Evolutionary conservation across 305 asterid genomes (phyloP), one percentile per base, ranked within the genome.

Genomic region (Fraxinus albicans): DNA sequence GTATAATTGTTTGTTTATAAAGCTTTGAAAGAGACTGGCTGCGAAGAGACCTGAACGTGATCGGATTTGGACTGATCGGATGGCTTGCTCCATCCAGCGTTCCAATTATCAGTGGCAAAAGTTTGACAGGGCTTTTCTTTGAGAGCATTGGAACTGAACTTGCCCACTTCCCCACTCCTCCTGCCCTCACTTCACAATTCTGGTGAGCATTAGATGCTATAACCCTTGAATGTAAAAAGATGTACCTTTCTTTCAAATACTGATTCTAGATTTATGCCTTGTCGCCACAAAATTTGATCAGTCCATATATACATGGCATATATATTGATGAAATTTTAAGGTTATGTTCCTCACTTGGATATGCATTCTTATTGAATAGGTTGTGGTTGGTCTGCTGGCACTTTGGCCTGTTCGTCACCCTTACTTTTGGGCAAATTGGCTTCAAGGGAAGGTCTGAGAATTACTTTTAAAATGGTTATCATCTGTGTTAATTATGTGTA

Each of bases 391-490:
- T 93, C 21, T 73, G 87, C 6, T 96, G 99, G 99, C 99, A 96
- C 79, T 82, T 96, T 75, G 99, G 98, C 15, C 82, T 96, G 83
- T 96, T 96, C 84, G 0, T 96, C 34, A 76, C 89, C 84, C 93
- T 96, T 29, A 96, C 99, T 36, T 94, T 96, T 73, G 99, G 99
- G n/a, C 99, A 96, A 83, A 96, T 94, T 92, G 99, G 99, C 40
- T 96, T 96, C 96, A 96, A 94, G 90, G 99, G 99, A 79, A 92
- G 98, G 98, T 88, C 96, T 50, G 99, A 96, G 80, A 88, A 89
- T 4, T 94, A 96, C 88, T 96, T 94, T 79, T 89, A 78, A 87
- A 67, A 81, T 80, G n/a, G n/a, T 69, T 15, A 34, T 63, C 60
- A 27, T 76, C n/a, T 76, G 31, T 53, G 33, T 38, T 82, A 44